phyloP scores from a whole-genome alignment of 2,329 filamentous ascomycete genomes.

The Diaporthe sp. region DNA sequence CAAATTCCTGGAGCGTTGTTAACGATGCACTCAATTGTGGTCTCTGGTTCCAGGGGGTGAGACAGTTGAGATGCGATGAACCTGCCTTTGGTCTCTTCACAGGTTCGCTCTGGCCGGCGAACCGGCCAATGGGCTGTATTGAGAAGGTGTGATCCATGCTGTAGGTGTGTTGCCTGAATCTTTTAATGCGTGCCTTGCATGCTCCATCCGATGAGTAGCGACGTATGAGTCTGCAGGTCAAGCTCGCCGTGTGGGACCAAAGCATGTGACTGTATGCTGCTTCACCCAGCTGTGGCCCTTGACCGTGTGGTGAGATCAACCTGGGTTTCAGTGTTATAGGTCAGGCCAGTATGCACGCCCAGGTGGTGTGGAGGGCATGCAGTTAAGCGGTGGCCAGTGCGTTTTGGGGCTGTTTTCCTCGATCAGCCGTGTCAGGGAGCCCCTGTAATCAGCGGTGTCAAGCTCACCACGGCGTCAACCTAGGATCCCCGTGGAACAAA shows the following conservation, averaged over 20 bases:
- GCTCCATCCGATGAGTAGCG: neutral
- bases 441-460: neutral
- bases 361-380: neutral
- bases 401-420: neutral
- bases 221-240: neutral
- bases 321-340: neutral
- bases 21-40: neutral
- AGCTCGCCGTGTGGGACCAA: neutral
- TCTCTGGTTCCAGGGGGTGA: neutral
- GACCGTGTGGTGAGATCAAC: neutral
- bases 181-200: neutral
- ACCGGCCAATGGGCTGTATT: constrained; percentile 78
- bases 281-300: neutral
- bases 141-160: constrained; percentile 60
- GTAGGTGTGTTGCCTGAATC: neutral
- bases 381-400: constrained; percentile 39
- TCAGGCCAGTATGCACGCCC: neutral
- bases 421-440: neutral
- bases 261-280: neutral
- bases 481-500: neutral
- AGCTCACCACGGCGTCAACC: neutral
- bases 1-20: constrained; percentile 76
- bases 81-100: constrained; percentile 81
- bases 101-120: constrained; percentile 75
- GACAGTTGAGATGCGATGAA: constrained; percentile 41